phyloP scores from a whole-genome alignment of 2,329 filamentous ascomycete species.

The Aureobasidium pullulans region DNA sequence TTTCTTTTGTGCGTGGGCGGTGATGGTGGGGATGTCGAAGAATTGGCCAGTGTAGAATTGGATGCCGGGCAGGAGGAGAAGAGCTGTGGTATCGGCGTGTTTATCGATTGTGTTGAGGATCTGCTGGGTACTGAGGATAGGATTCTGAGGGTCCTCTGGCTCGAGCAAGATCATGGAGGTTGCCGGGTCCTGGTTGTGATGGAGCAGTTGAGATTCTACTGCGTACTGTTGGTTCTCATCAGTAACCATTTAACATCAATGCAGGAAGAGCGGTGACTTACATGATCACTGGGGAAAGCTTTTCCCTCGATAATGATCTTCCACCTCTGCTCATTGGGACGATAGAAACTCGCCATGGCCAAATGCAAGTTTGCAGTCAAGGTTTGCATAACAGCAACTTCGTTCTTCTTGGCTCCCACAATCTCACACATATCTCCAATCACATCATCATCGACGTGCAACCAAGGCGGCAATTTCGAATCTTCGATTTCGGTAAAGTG shows the following conservation, averaged over 20 bases:
- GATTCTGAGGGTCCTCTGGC: conserved; percentile 44
- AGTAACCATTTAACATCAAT: not conserved
- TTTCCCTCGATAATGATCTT: conserved; percentile 88
- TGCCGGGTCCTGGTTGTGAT: conserved; percentile 59
- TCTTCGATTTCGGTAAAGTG: conserved; percentile 67
- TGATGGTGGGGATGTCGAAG: conserved; percentile 76
- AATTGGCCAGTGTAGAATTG: conserved; percentile 90
- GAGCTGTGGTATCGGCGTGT: conserved; percentile 63
- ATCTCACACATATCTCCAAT: conserved; percentile 62
- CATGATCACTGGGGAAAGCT: conserved; percentile 81
- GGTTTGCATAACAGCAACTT: conserved; percentile 84
- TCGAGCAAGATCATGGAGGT: conserved; percentile 68
- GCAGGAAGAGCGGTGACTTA: conserved; percentile 30
- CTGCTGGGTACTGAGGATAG: conserved; percentile 61
- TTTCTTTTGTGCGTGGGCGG: conserved; percentile 62
- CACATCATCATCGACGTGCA: conserved; percentile 70
- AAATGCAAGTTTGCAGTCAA: conserved; percentile 76
- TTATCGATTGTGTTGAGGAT: conserved; percentile 67
- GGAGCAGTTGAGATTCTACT: conserved; percentile 69
- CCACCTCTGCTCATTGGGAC: conserved; percentile 55
- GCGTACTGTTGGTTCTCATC: conserved; percentile 53
- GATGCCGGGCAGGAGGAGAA: conserved; percentile 76
- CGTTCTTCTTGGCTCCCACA: conserved; percentile 63
- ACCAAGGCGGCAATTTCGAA: conserved; percentile 63
- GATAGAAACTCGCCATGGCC: conserved; percentile 78